A percentile compares a stretch with the other conserved stretches of the same genome.
phyloP scores from a whole-genome alignment of 345 rosid genomes.

The Lagerstroemia speciosa region DNA sequence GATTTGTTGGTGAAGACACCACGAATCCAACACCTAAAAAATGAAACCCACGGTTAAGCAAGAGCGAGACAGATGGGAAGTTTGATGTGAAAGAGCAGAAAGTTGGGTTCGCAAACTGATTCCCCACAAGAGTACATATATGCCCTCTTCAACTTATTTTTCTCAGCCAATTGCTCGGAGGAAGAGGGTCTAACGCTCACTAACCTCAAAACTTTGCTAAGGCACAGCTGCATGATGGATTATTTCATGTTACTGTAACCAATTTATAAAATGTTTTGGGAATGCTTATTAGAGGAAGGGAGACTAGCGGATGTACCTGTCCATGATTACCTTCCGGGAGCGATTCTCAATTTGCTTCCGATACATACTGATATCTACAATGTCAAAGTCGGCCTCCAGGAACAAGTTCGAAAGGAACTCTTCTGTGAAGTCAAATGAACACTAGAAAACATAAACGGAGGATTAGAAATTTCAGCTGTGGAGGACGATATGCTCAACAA shows the following conservation, averaged over 20 bases:
- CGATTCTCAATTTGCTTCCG: conserved; percentile 22
- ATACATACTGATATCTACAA: conserved; percentile 16
- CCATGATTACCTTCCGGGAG: conserved; percentile 20
- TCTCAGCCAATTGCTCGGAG: background rate
- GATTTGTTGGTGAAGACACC: conserved; percentile 16
- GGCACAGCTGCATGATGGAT: background rate
- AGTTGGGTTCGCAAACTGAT: background rate
- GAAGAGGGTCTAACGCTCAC: background rate
- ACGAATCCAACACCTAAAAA: conserved; percentile 29
- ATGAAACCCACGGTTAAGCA: conserved; percentile 4
- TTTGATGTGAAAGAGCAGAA: background rate
- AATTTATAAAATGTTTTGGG: background rate
- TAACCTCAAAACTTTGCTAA: background rate
- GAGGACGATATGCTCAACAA: background rate
- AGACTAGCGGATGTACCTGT: conserved; percentile 17
- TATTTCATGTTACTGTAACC: background rate
- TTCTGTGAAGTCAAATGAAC: conserved; percentile 28
- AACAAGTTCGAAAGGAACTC: conserved; percentile 25
- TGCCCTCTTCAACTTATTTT: background rate
- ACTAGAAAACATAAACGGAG: conserved; percentile 7
- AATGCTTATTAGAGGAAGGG: background rate
- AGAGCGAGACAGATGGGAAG: background rate
- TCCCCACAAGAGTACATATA: background rate
- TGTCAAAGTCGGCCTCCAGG: conserved; percentile 25
- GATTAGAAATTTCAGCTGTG: background rate